A percentile compares a stretch with the other conserved stretches of the same genome.
Evolutionary conservation across 1,284 basidiomycete genomes (phyloP).

Genomic region (Leccinum fallax): DNA sequence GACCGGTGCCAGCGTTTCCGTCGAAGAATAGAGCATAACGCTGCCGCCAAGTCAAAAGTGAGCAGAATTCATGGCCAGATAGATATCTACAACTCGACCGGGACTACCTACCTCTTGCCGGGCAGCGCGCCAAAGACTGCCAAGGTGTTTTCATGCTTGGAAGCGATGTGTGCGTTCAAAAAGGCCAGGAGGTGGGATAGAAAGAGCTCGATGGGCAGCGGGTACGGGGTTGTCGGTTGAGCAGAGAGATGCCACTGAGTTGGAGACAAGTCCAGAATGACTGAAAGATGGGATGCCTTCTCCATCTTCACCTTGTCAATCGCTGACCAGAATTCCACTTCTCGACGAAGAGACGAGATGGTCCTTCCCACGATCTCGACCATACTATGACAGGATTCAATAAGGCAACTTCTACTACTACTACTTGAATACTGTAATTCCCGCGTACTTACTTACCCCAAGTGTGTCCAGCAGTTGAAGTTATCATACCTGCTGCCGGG

Average conservation of each 20-base stretch:
- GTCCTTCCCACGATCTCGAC: no score
- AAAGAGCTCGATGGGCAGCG: slow-evolving; percentile 67
- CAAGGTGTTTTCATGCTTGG: slow-evolving; percentile 89
- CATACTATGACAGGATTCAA: no score
- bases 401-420: no score
- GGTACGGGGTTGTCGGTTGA: slow-evolving; percentile 45
- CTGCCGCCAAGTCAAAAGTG: slow-evolving; percentile 39
- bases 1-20: slow-evolving; percentile 43
- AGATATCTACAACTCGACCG: background rate
- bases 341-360: no score
- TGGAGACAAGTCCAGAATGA: slow-evolving; percentile 83
- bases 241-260: slow-evolving; percentile 77
- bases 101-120: slow-evolving; percentile 64
- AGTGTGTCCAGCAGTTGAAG: no score
- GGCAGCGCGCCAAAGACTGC: slow-evolving; percentile 90
- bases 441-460: no score
- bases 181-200: slow-evolving; percentile 86
- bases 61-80: background rate
- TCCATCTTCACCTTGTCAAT: slow-evolving; percentile 41
- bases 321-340: background rate
- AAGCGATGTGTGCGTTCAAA: slow-evolving; percentile 90
- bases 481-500: no score
- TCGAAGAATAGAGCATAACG: slow-evolving; percentile 73
- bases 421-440: no score
- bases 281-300: slow-evolving; percentile 71